Conservation (phyloP, 1,284 basidiomycete species). For the Puccinia coronata region DNA sequence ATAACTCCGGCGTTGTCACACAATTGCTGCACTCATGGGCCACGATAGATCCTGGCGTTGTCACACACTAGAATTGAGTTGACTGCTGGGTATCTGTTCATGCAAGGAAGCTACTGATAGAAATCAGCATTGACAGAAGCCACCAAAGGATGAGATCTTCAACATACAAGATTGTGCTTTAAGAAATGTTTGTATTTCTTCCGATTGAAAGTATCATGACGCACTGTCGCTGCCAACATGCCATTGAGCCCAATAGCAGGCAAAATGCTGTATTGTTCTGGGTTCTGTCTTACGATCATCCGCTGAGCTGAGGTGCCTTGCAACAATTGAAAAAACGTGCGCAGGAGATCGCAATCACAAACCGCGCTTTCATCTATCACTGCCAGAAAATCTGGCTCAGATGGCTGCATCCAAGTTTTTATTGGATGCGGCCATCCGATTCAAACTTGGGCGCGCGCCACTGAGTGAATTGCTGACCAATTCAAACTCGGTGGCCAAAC, state of each 20-base stretch:
- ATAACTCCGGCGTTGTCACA: background rate
- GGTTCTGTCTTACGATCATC: background rate
- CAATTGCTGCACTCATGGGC: background rate
- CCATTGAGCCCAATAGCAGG: background rate
- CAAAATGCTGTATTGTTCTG: background rate
- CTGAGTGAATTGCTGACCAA: too few species aligned
- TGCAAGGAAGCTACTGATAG: background rate
- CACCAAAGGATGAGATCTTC: background rate
- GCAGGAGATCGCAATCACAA: background rate
- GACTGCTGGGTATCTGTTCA: background rate
- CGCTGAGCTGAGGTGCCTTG: background rate
- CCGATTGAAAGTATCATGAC: background rate
- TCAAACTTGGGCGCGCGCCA: too few species aligned
- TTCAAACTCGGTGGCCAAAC: too few species aligned
- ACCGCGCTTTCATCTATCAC: background rate
- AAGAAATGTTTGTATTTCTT: constrained; percentile 1
- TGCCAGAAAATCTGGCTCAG: too few species aligned
- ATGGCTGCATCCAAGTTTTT: too few species aligned
- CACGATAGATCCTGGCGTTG: background rate
- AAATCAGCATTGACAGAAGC: background rate
- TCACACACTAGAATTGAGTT: constrained; percentile 7
- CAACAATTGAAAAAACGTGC: background rate
- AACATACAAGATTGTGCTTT: background rate
- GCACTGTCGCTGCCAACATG: background rate
- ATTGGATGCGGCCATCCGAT: too few species aligned